phyloP scores from a whole-genome alignment of 1,284 basidiomycete genomes.

The Hemileia vastatrix region DNA sequence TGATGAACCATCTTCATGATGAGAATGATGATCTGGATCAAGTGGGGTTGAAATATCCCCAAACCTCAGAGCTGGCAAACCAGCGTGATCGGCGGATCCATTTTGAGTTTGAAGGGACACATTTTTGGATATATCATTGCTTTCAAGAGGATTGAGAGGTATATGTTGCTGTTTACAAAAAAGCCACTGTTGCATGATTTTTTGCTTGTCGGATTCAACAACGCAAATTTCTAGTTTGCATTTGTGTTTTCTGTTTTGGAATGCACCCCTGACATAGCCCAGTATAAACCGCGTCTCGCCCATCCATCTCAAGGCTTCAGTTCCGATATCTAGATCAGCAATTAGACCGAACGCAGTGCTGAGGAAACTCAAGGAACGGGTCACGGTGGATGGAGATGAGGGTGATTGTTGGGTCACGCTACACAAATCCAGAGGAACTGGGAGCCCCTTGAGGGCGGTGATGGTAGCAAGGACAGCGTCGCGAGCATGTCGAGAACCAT shows the following conservation, averaged over 20 bases:
- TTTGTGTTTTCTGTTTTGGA: background rate
- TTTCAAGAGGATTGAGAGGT: no score
- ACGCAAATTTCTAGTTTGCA: constrained; percentile 9
- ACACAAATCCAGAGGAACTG: constrained; percentile 2
- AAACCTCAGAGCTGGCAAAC: constrained; percentile 1
- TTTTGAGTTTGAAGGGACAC: background rate
- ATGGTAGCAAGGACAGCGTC: constrained; percentile 65
- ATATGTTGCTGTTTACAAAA: no score
- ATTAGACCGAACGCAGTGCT: constrained; percentile 78
- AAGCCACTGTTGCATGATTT: background rate
- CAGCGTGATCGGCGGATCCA: background rate
- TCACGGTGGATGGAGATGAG: constrained; percentile 70
- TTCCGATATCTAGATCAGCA: constrained; percentile 67
- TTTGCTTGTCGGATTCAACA: constrained; percentile 3
- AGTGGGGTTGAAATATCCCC: constrained; percentile 10
- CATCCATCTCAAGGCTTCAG: constrained; percentile 81
- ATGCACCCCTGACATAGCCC: constrained; percentile 61
- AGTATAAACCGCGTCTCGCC: constrained; percentile 82
- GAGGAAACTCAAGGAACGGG: constrained; percentile 70
- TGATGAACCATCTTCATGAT: no score
- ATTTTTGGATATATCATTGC: background rate
- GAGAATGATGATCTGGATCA: no score
- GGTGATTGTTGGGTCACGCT: constrained; percentile 48
- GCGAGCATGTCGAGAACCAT: constrained; percentile 54
- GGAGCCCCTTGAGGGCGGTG: constrained; percentile 72